Evolutionary conservation across 2,329 filamentous ascomycete species (phyloP).

Genomic region (Aplosporella prunicola): DNA sequence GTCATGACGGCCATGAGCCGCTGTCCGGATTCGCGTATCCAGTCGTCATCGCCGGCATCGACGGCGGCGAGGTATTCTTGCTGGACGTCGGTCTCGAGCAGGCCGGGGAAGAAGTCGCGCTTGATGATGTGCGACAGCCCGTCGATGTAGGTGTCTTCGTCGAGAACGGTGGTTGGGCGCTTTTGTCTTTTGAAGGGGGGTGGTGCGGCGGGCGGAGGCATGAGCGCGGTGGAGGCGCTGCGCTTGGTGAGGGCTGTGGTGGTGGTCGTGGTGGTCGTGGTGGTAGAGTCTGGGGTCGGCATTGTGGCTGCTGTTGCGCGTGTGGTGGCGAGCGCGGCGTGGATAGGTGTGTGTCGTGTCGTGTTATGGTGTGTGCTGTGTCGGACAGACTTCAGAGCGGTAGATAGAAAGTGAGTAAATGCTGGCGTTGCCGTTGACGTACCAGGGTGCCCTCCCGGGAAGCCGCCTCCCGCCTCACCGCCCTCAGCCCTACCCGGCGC

Average conservation of each 20-base stretch:
- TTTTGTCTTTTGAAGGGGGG: conserved; percentile 83
- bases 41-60: conserved; percentile 72
- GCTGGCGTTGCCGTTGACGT: no score
- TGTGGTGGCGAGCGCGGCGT: no score
- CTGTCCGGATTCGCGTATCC: conserved; percentile 75
- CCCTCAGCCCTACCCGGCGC: conserved; percentile 1
- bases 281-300: conserved; percentile 1
- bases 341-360: no score
- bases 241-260: conserved; percentile 60
- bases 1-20: conserved; percentile 64
- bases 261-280: conserved; percentile 19
- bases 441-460: no score
- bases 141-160: conserved; percentile 89
- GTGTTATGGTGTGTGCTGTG: no score
- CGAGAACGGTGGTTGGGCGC: conserved; percentile 74
- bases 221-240: conserved; percentile 57
- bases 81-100: conserved; percentile 76
- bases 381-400: no score
- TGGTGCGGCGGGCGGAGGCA: conserved; percentile 67
- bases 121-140: conserved; percentile 90
- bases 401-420: no score
- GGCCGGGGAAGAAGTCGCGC: conserved; percentile 90
- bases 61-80: conserved; percentile 88
- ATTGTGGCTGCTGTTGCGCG: neutral
- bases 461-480: conserved; percentile 4